Conservation (phyloP, 495 filamentous ascomycete species). For the Penicillium steckii region DNA sequence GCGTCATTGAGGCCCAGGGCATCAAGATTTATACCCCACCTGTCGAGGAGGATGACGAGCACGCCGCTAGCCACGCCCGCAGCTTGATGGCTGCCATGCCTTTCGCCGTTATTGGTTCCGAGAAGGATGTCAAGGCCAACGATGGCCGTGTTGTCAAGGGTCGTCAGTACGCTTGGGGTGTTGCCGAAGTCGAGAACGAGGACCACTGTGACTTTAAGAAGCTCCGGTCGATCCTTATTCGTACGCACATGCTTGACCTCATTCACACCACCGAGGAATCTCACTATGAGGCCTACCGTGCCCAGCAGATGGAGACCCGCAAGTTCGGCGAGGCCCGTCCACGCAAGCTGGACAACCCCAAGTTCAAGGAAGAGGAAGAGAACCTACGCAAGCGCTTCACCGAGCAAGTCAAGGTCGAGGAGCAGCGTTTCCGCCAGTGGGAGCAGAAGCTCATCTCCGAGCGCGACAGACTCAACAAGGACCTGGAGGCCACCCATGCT, state of each 20-base stretch:
- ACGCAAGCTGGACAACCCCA: slow-evolving; percentile 97
- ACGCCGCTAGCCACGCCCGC: slow-evolving; percentile 88
- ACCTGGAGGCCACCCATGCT: slow-evolving; percentile 94
- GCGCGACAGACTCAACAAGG: slow-evolving; percentile 98
- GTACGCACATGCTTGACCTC: slow-evolving; percentile 99
- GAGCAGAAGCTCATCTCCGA: slow-evolving; percentile 99
- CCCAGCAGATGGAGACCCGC: slow-evolving; percentile 98
- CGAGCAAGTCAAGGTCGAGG: slow-evolving; percentile 99
- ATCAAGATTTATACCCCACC: slow-evolving; percentile 99
- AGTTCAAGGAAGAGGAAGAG: slow-evolving; percentile 99
- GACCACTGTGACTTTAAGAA: slow-evolving; percentile 99
- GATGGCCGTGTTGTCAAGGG: slow-evolving; percentile 97
- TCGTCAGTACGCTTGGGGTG: slow-evolving; percentile 98
- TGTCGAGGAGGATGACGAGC: slow-evolving; percentile 95
- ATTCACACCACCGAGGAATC: slow-evolving; percentile 99
- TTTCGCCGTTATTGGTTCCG: slow-evolving; percentile 96
- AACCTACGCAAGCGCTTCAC: slow-evolving; percentile 97
- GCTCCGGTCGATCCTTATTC: slow-evolving; percentile 95
- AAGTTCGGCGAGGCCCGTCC: slow-evolving; percentile 98
- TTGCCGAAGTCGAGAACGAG: slow-evolving; percentile 98
- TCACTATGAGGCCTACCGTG: slow-evolving; percentile 98
- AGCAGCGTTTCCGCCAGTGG: slow-evolving; percentile 98
- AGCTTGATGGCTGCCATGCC: slow-evolving; percentile 96
- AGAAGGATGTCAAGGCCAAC: slow-evolving; percentile 96
- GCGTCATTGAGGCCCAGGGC: slow-evolving; percentile 94